These are phyloP conservation scores for Zygnema circumcarinatum DNA, from an alignment of 139 green algal species.

Conservation along the genomic window DNA sequence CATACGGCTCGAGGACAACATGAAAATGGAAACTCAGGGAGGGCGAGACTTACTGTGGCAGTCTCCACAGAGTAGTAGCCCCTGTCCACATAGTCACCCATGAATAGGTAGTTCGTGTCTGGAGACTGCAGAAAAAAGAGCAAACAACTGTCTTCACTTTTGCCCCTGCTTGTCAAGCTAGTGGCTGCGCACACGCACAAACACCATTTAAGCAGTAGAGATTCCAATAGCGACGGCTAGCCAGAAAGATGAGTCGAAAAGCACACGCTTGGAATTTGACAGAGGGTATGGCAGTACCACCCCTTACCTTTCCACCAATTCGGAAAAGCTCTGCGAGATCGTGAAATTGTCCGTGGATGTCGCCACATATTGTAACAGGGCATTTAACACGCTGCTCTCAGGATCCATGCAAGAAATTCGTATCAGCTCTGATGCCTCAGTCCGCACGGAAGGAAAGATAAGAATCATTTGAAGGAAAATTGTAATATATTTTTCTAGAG, in stretches of 20 bases:
- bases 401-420: background rate
- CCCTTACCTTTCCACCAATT: slow-evolving; percentile 83
- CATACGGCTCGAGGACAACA: no score
- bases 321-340: slow-evolving; percentile 97
- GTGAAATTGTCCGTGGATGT: slow-evolving; percentile 99
- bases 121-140: slow-evolving; percentile 63
- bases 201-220: no score
- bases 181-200: no score
- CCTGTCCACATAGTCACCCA: slow-evolving; percentile 99
- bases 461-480: no score
- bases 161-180: no score
- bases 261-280: no score
- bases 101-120: slow-evolving; percentile 99
- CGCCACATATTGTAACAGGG: slow-evolving; percentile 90
- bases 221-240: no score
- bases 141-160: no score
- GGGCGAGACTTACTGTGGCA: slow-evolving; percentile 50
- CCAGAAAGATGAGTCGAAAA: no score
- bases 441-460: no score
- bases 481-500: no score
- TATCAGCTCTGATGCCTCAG: background rate
- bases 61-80: slow-evolving; percentile 98
- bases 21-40: background rate
- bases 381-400: slow-evolving; percentile 86
- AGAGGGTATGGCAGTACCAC: no score